Base-by-base conservation (phyloP, 495 filamentous ascomycete genomes). In the Neurospora tetrasperma region DNA sequence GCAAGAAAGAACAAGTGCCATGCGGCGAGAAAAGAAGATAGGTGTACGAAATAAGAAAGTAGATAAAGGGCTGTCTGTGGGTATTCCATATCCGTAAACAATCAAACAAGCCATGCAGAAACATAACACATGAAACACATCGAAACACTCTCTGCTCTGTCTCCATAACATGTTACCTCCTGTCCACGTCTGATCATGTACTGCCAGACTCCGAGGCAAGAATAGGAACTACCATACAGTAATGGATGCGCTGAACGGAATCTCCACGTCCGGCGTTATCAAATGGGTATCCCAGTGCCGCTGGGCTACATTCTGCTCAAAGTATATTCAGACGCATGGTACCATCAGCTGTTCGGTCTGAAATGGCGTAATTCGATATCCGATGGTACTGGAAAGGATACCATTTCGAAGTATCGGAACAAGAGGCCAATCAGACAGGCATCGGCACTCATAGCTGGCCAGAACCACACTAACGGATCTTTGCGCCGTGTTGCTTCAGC, bases 401-500 rank as follows among this genome's bases (percentile, higher is more conserved):
- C 54, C 54, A 62, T 16, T 16, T 16, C 12, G 12, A 16, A 35
- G 27, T 31, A 31, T 35, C 14, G 23, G 12, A 62, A 62, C 14
- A 16, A 59, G 11, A 35, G 54, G 54, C 46, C 23, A 27, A 12
- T 2, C 12, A 35, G 23, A 27, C 23, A 62, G 23, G 54, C 54
- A 4, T 35, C 9, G 54, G 54, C 54, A 14, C 8, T 62, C 54
- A 62, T 16, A 16, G 27, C 23, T 16, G 3, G 14, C 18, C 23
- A 7, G 27, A 31, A 10, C 20, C 48, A 78, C 71, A 80, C 72
- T 76, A 75, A 54, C 73, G 75, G 43, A 75, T 44, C 71, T 79
- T 81, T n/a, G 59, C 70, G 9, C 75, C 78, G 8, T 79, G 80
- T 35, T 84, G 83, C 80, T 87, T 88, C 72, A 89, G 85, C 71